Conservation (phyloP, 768 basidiomycete species). For the Leucogyrophana mollusca region DNA sequence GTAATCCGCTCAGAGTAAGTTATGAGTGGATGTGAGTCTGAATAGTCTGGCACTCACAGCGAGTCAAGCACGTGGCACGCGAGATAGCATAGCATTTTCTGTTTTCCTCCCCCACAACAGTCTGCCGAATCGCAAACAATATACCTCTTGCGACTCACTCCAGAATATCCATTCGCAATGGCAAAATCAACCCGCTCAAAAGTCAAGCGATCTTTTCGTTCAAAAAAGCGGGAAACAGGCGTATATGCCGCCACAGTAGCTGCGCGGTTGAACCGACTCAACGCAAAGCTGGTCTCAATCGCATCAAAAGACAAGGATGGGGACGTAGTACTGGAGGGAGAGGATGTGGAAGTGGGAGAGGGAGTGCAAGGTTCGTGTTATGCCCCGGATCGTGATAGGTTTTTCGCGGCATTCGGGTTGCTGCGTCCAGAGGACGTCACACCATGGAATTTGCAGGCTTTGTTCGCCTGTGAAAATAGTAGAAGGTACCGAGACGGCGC, state of each 20-base stretch:
- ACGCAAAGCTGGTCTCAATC: conserved; percentile 57
- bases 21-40: no score
- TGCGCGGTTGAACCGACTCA: conserved; percentile 71
- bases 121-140: no score
- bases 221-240: conserved; percentile 72
- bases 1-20: no score
- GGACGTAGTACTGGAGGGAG: conserved; percentile 25
- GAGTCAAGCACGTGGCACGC: no score
- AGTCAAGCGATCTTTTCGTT: conserved; percentile 73
- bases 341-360: conserved; percentile 31
- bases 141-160: no score
- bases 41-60: no score
- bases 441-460: conserved; percentile 36
- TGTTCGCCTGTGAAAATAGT: no score
- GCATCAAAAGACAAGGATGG: conserved; percentile 37
- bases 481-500: no score
- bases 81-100: no score
- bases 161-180: conserved; percentile 40
- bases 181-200: conserved; percentile 85
- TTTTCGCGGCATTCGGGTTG: conserved; percentile 43
- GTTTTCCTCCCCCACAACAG: no score
- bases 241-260: conserved; percentile 78
- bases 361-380: conserved; percentile 58
- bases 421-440: conserved; percentile 60
- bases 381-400: conserved; percentile 42